These are phyloP conservation scores for Waltiozyma sp. DNA, from an alignment of 1,139 yeast species.

Conservation along the genomic window DNA sequence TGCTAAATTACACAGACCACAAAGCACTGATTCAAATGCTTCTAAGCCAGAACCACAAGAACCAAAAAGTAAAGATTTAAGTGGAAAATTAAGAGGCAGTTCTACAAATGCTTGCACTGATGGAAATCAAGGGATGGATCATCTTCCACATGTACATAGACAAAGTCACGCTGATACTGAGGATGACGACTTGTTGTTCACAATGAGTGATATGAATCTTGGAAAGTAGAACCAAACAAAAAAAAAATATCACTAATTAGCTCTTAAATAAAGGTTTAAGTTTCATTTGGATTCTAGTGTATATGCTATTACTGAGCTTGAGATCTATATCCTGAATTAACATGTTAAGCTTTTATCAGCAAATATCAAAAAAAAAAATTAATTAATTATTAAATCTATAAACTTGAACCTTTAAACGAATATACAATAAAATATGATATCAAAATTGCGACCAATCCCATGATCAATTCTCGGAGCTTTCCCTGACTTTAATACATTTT, in stretches of 20 bases:
- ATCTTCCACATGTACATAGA: not conserved
- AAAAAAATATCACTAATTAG: too few relatives aligned
- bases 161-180: slow-evolving; percentile 31
- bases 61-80: not conserved
- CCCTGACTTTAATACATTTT: not conserved
- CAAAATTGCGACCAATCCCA: too few relatives aligned
- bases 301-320: too few relatives aligned
- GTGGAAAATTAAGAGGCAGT: slow-evolving; percentile 3
- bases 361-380: too few relatives aligned
- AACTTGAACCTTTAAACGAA: too few relatives aligned
- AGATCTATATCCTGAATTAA: too few relatives aligned
- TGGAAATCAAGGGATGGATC: not conserved
- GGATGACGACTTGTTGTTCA: slow-evolving; percentile 73
- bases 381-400: too few relatives aligned
- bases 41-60: slow-evolving; percentile 9
- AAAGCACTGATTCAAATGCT: slow-evolving; percentile 20
- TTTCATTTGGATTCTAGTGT: too few relatives aligned
- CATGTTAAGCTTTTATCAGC: too few relatives aligned
- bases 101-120: not conserved
- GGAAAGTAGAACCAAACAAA: not conserved
- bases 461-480: not conserved
- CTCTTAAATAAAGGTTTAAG: too few relatives aligned
- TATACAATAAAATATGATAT: too few relatives aligned
- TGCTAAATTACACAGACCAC: slow-evolving; percentile 23
- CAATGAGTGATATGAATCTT: slow-evolving; percentile 80